Percentiles rank a stretch among this genome's conserved stretches.
These are phyloP conservation scores for Misopates orontium DNA, from an alignment of 257 asterid genomes.

Conservation along the genomic window DNA sequence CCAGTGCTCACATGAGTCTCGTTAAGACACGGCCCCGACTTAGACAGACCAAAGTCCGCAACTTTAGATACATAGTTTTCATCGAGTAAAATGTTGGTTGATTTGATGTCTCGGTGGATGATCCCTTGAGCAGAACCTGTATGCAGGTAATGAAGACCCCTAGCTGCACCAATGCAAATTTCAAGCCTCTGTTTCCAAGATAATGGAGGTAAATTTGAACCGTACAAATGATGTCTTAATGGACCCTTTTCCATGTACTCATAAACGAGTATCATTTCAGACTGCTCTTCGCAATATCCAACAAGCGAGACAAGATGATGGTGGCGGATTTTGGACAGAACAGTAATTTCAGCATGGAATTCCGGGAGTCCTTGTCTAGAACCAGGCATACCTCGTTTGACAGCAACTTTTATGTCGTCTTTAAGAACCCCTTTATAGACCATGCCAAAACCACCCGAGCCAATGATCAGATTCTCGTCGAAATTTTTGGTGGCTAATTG, in stretches of 20 bases:
- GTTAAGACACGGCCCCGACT: conserved; percentile 64
- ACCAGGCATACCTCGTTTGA: conserved; percentile 64
- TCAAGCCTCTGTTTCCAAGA: conserved; percentile 82
- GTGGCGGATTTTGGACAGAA: conserved; percentile 71
- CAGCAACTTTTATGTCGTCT: conserved; percentile 59
- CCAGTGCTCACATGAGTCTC: conserved; percentile 86
- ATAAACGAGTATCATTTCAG: conserved; percentile 77
- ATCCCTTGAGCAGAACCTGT: conserved; percentile 81
- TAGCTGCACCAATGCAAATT: conserved; percentile 84
- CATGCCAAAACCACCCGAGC: conserved; percentile 73
- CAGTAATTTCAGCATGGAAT: conserved; percentile 64
- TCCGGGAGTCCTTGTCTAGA: conserved; percentile 77
- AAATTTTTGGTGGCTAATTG: conserved; percentile 63
- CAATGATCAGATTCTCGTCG: conserved; percentile 54
- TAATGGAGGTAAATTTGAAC: conserved; percentile 42
- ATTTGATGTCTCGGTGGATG: conserved; percentile 75
- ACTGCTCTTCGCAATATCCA: conserved; percentile 73
- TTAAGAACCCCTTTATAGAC: conserved; percentile 61
- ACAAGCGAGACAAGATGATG: conserved; percentile 70
- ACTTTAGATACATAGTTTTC: conserved; percentile 63
- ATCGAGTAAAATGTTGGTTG: conserved; percentile 71
- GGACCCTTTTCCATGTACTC: conserved; percentile 82
- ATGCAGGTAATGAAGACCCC: conserved; percentile 81
- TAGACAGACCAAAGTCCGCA: conserved; percentile 80
- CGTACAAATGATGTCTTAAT: conserved; percentile 56